These are phyloP conservation scores for Pyrenopolyporus hunteri DNA, from an alignment of 495 filamentous ascomycete genomes.

Conservation along the genomic window DNA sequence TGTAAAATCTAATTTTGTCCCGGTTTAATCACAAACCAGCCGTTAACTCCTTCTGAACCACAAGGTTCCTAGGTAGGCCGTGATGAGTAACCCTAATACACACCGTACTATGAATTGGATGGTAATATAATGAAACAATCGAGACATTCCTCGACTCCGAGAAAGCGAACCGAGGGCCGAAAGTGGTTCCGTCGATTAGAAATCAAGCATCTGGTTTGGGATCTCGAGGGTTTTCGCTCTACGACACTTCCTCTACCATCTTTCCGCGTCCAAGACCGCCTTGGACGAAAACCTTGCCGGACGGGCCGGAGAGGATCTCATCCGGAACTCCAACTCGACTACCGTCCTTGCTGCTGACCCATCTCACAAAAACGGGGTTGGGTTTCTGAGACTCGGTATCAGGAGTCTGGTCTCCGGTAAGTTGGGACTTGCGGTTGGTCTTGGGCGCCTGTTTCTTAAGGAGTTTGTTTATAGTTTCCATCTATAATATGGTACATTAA, in stretches of 20 bases:
- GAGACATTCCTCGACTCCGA: background rate
- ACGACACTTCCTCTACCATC: conserved; percentile 54
- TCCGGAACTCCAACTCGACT: conserved; percentile 75
- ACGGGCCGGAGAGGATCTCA: conserved; percentile 76
- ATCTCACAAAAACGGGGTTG: conserved; percentile 75
- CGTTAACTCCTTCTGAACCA: background rate
- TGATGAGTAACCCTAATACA: background rate
- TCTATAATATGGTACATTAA: conserved; percentile 55
- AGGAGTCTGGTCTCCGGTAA: conserved; percentile 62
- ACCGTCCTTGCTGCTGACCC: conserved; percentile 75
- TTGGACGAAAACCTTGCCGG: conserved; percentile 64
- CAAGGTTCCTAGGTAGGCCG: too few species aligned
- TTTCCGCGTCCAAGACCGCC: conserved; percentile 42
- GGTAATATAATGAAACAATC: background rate
- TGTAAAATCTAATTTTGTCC: background rate
- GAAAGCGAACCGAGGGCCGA: background rate
- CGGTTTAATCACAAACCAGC: background rate
- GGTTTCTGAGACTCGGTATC: conserved; percentile 58
- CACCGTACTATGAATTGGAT: background rate
- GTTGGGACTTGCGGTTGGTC: conserved; percentile 60
- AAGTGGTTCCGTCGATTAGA: background rate
- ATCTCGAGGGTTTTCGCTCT: conserved; percentile 1
- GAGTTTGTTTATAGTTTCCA: conserved; percentile 98
- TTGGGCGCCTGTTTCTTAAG: conserved; percentile 96
- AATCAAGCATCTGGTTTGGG: background rate